Evolutionary conservation across 2,329 filamentous ascomycete species (phyloP), one percentile per base, ranked within the genome.

Genomic region (Diaporthe velutina): DNA sequence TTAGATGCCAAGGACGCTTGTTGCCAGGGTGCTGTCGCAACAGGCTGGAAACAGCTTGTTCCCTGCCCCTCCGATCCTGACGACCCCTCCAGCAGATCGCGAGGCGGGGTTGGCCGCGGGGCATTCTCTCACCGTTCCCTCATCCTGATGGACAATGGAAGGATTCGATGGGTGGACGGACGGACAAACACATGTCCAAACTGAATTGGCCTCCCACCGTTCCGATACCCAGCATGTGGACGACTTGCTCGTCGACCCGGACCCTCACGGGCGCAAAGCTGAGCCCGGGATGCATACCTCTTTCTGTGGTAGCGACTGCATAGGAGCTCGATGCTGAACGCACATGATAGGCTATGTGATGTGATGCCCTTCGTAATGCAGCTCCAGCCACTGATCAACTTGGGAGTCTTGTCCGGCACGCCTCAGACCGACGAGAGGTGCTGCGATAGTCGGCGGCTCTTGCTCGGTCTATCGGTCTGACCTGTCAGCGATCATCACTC

Each of bases 91-190:
- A 61, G 70, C 70, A 64, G 45, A 64, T 64, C 48, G 25, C 28
- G 60, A 33, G 57, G 70, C 45, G 57, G 70, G 70, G 70, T 64
- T 64, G 57, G 28, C 48, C 70, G 70, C 58, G 55, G 55, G 40
- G 68, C 55, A 61, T 13, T 38, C 50, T 22, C 54, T 38, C 52
- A 30, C 70, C 48, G 19, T 50, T 30, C 6, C 35, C 55, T 40
- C 38, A 9, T n/a, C 33, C 40, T 30, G 38, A 61, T 40, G 19
- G 33, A 40, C 17, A 9, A 10, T 50, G 42, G 38, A 52, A 52
- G 61, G 61, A 66, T 25, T 22, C 22, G 8, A 15, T 13, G 45
- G 10, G 40, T 33, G 22, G 42, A 38, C 45, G 15, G 45, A 17
- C n/a, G 12, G 60, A 33, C 60, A 3, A 6, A 38, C 30, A 10